phyloP scores from a whole-genome alignment of 78 protist species.

The Blattamonas nauphoetae region DNA sequence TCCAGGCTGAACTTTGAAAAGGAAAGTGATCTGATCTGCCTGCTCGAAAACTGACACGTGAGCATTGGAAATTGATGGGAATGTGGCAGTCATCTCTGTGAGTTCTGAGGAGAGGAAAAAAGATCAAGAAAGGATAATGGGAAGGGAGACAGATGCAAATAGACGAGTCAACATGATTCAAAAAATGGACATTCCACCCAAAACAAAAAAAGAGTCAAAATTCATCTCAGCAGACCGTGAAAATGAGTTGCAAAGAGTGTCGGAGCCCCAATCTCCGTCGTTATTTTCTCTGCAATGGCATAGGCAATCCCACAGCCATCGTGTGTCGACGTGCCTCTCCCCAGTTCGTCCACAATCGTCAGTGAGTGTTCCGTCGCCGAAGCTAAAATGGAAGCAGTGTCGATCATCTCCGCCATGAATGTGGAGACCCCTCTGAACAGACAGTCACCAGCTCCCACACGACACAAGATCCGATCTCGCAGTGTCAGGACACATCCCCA shows the following conservation, averaged over 20 bases:
- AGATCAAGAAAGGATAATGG: neutral
- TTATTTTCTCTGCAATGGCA: slow-evolving; percentile 61
- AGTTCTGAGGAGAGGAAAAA: neutral
- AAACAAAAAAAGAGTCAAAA: neutral
- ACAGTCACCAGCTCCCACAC: slow-evolving; percentile 93
- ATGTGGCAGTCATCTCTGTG: neutral
- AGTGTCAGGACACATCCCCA: slow-evolving; percentile 16
- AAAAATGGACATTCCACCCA: neutral
- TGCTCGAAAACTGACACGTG: neutral
- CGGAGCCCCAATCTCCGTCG: slow-evolving; percentile 49
- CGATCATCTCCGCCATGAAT: slow-evolving; percentile 98
- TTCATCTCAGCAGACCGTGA: slow-evolving; percentile 14
- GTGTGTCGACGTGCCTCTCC: slow-evolving; percentile 95
- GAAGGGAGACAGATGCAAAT: neutral
- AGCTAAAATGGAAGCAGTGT: slow-evolving; percentile 68
- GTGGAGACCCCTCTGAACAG: slow-evolving; percentile 82
- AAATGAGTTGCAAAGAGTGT: slow-evolving; percentile 34
- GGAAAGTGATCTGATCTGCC: slow-evolving; percentile 27
- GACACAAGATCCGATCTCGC: slow-evolving; percentile 69
- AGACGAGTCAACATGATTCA: neutral
- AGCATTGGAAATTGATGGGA: neutral
- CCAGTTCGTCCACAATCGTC: slow-evolving; percentile 93
- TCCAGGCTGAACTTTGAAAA: slow-evolving; percentile 44
- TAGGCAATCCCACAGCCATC: slow-evolving; percentile 97
- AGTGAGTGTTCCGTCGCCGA: slow-evolving; percentile 59